Conservation (phyloP, 164 flowering plant species). For the grape (Vitis vinifera) region ASM3070453v1 NC_081820.1:26328501-26329000, state of each 20-base stretch:
- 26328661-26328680: constrained; percentile 22
- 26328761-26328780: constrained; percentile 47
- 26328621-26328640: constrained; percentile 29
- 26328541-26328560: constrained; percentile 13
- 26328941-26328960: constrained; percentile 60
- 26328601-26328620: constrained; percentile 27
- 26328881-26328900: constrained; percentile 9
- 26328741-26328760: constrained; percentile 64
- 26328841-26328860: constrained; percentile 20
- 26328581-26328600: constrained; percentile 14
- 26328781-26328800: constrained; percentile 11
- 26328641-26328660: constrained; percentile 33
- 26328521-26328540: constrained; percentile 38
- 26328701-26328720: constrained; percentile 58
- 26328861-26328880: constrained; percentile 35
- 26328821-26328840: constrained; percentile 23
- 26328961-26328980: constrained; percentile 46
- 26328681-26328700: constrained; percentile 71
- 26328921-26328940: constrained; percentile 46
- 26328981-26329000: constrained; percentile 35
- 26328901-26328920: constrained; percentile 20
- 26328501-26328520: constrained; percentile 19
- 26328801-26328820: constrained; percentile 16
- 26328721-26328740: constrained; percentile 75
- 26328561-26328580: constrained; percentile 24